Conservation (phyloP, 495 filamentous ascomycete species). For the Choiromyces venosus region DNA sequence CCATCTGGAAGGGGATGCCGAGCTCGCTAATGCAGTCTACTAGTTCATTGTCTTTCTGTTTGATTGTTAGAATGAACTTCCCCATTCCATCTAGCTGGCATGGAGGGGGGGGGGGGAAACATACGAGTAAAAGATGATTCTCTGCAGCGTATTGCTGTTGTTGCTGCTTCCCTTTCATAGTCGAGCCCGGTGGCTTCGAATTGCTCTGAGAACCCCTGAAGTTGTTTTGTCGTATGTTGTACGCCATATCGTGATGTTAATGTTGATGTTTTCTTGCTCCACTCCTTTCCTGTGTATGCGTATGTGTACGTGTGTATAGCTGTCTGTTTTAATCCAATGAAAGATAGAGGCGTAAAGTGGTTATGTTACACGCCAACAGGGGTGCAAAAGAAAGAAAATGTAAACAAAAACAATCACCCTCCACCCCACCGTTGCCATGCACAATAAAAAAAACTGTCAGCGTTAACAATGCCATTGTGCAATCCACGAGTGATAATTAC, state of each 20-base stretch:
- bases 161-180: constrained; percentile 20
- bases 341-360: not conserved
- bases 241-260: constrained; percentile 23
- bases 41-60: constrained; percentile 67
- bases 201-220: constrained; percentile 34
- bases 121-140: constrained; percentile 32
- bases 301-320: too few species aligned
- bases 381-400: too few species aligned
- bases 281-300: not conserved
- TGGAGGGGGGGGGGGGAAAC: not conserved
- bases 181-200: constrained; percentile 25
- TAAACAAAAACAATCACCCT: constrained; percentile 21
- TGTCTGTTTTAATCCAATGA: not conserved
- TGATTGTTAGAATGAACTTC: constrained; percentile 3
- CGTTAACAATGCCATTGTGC: constrained; percentile 14
- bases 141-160: constrained; percentile 21
- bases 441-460: not conserved
- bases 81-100: not conserved
- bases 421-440: constrained; percentile 21
- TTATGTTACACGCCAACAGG: too few species aligned
- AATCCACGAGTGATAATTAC: too few species aligned
- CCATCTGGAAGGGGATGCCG: constrained; percentile 77
- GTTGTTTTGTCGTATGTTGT: constrained; percentile 35
- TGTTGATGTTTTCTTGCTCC: not conserved
- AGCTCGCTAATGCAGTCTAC: constrained; percentile 96